These are phyloP conservation scores for Hymenoscyphus fraxineus DNA, from an alignment of 2,329 filamentous ascomycete species.

Conservation along the genomic window DNA sequence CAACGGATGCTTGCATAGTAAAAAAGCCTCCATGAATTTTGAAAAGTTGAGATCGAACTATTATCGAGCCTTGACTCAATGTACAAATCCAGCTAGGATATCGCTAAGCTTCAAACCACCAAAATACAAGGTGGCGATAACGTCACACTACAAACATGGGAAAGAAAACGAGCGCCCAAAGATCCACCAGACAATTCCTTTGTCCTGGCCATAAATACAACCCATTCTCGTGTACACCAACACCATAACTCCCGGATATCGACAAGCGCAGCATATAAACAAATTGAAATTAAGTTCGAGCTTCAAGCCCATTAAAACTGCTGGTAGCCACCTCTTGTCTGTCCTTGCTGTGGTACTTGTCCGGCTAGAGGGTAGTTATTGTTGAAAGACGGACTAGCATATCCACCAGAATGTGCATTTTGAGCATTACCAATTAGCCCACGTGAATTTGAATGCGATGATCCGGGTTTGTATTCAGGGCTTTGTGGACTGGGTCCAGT, in stretches of 20 bases:
- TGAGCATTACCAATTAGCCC: not conserved
- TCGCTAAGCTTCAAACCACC: not conserved
- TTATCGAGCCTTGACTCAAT: not conserved
- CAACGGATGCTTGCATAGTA: not conserved
- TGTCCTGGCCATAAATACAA: constrained; percentile 2
- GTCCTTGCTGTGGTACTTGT: not conserved
- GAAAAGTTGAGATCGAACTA: not conserved
- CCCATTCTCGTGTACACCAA: not conserved
- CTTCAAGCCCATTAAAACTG: constrained; percentile 1
- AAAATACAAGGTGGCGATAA: not conserved
- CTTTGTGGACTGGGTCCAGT: constrained; percentile 10
- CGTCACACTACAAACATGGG: not conserved
- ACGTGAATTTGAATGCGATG: not conserved
- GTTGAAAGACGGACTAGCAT: not conserved
- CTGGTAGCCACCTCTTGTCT: constrained; percentile 1
- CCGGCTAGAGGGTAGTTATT: not conserved
- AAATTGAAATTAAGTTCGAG: not conserved
- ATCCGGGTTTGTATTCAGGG: constrained; percentile 10
- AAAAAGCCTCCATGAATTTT: not conserved
- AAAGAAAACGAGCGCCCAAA: not conserved
- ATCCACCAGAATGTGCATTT: constrained; percentile 5
- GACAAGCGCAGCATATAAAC: constrained; percentile 1
- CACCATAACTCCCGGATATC: not conserved
- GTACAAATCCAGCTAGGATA: not conserved
- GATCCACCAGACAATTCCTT: not conserved